phyloP scores from a whole-genome alignment of 352 stramenopile species.

The Phytopythium aichiense region DNA sequence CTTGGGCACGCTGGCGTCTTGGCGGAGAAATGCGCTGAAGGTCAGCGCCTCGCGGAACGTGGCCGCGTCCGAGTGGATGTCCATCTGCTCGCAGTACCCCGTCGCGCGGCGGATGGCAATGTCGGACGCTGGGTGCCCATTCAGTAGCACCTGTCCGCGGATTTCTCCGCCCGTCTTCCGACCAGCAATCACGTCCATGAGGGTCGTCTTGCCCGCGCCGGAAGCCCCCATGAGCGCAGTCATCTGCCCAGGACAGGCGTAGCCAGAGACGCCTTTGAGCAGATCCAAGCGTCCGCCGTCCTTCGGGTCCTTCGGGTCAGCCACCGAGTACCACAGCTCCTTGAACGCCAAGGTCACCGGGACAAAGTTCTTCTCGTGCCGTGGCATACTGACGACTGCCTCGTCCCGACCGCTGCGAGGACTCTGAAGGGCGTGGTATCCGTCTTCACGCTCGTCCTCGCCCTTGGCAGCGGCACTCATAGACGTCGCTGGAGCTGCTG shows the following conservation, averaged over 20 bases:
- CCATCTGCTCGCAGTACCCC: constrained; percentile 63
- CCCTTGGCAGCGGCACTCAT: constrained; percentile 9
- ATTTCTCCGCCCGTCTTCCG: not conserved
- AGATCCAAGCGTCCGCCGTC: constrained; percentile 23
- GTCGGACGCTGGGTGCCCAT: constrained; percentile 1
- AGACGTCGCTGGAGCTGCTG: constrained; percentile 2
- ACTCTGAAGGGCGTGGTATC: constrained; percentile 7
- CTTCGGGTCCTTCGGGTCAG: constrained; percentile 21
- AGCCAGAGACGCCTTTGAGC: constrained; percentile 65
- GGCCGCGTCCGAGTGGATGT: constrained; percentile 74
- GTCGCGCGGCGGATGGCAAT: not conserved
- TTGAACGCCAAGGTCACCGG: constrained; percentile 27
- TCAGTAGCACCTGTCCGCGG: constrained; percentile 1
- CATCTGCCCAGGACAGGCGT: constrained; percentile 65
- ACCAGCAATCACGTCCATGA: constrained; percentile 5
- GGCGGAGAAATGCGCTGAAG: constrained; percentile 78
- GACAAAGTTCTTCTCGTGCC: constrained; percentile 13
- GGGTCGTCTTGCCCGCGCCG: constrained; percentile 19
- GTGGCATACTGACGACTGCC: constrained; percentile 8
- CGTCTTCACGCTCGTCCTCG: constrained; percentile 9
- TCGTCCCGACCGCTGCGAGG: constrained; percentile 1
- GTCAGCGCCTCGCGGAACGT: constrained; percentile 86
- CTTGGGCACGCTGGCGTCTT: not conserved
- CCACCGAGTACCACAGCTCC: constrained; percentile 31
- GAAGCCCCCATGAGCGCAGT: constrained; percentile 82